Evolutionary conservation across 768 basidiomycete genomes (phyloP).

Genomic region (Mycena crocata): DNA sequence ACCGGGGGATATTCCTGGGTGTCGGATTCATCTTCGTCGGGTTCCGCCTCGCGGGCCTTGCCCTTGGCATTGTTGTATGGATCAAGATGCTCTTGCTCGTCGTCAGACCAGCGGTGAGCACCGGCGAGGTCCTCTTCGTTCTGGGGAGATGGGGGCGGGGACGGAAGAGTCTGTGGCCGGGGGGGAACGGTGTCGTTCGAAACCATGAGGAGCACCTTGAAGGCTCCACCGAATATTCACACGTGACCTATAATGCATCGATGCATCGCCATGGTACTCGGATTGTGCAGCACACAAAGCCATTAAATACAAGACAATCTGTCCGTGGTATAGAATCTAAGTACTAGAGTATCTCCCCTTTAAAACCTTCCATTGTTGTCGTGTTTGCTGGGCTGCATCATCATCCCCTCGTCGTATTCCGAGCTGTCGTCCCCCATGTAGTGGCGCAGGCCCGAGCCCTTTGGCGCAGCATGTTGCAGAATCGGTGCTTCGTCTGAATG

Average conservation of each 20-base stretch:
- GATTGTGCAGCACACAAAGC: not conserved
- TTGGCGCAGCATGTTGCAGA: conserved; percentile 58
- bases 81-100: conserved; percentile 39
- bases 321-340: conserved; percentile 31
- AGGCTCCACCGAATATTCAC: not conserved
- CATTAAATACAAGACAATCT: conserved; percentile 26
- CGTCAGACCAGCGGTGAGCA: conserved; percentile 48
- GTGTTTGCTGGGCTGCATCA: conserved; percentile 52
- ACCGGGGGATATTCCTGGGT: conserved; percentile 72
- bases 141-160: conserved; percentile 45
- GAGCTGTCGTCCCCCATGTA: conserved; percentile 63
- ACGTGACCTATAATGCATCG: not conserved
- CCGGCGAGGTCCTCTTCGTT: conserved; percentile 60
- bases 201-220: not conserved
- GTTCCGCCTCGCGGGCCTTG: conserved; percentile 30
- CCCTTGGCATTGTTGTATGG: conserved; percentile 43
- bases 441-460: conserved; percentile 66
- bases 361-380: conserved; percentile 30
- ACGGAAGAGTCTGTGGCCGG: not conserved
- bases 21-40: conserved; percentile 23
- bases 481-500: conserved; percentile 70
- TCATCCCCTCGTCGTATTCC: conserved; percentile 62
- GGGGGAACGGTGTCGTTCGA: not conserved
- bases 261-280: too few species aligned
- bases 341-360: not conserved